Evolutionary conservation across 805 yeast species (phyloP).

Genomic region (Lipomyces anomalus): DNA sequence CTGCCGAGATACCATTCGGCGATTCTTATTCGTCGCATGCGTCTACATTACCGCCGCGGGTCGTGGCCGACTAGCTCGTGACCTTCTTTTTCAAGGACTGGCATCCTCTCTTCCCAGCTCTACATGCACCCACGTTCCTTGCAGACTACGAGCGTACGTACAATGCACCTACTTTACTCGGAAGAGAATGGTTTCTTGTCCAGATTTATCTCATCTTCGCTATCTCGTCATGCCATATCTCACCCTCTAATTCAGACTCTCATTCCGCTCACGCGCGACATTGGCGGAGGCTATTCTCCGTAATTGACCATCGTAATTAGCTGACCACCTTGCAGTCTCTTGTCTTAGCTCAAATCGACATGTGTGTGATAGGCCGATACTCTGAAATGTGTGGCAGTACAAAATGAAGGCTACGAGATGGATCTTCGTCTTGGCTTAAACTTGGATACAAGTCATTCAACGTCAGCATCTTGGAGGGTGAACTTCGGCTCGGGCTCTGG

Average conservation of each 20-base stretch:
- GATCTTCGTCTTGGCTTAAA: slow-evolving; percentile 80
- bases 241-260: slow-evolving; percentile 7
- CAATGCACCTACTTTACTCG: slow-evolving; percentile 16
- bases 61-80: slow-evolving; percentile 62
- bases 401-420: slow-evolving; percentile 76
- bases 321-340: slow-evolving; percentile 49
- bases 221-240: slow-evolving; percentile 27
- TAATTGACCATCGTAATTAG: slow-evolving; percentile 23
- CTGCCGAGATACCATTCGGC: slow-evolving; percentile 15
- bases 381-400: slow-evolving; percentile 66
- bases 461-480: slow-evolving; percentile 66
- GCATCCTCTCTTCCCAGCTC: slow-evolving; percentile 63
- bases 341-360: slow-evolving; percentile 62
- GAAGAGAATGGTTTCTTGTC: slow-evolving; percentile 26
- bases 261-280: slow-evolving; percentile 22
- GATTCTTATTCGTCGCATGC: slow-evolving; percentile 4
- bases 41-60: slow-evolving; percentile 41
- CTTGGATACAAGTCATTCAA: slow-evolving; percentile 53
- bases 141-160: slow-evolving; percentile 43
- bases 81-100: slow-evolving; percentile 70
- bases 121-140: slow-evolving; percentile 66
- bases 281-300: slow-evolving; percentile 27
- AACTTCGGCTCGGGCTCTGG: slow-evolving; percentile 80
- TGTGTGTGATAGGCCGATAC: slow-evolving; percentile 66
- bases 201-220: slow-evolving; percentile 29